These are phyloP conservation scores for Pleurotus platypus DNA, from an alignment of 768 basidiomycete genomes.

Conservation along the genomic window DNA sequence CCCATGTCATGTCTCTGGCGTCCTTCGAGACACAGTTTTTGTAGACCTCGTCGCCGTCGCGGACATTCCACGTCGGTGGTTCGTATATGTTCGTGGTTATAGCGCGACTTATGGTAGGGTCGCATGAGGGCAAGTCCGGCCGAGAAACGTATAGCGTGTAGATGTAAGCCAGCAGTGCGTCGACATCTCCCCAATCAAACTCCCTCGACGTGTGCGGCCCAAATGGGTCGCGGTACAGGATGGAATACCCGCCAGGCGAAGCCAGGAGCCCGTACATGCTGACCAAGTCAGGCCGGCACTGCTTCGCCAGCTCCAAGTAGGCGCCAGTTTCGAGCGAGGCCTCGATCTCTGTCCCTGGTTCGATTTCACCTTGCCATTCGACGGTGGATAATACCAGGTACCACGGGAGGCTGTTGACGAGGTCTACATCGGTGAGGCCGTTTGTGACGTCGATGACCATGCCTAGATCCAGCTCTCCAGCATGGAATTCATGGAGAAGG, in stretches of 20 bases:
- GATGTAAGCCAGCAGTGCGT: conserved; percentile 3
- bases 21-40: not conserved
- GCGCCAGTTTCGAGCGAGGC: not conserved
- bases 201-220: not conserved
- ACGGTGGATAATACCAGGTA: too few relatives aligned
- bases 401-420: too few relatives aligned
- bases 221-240: conserved; percentile 8
- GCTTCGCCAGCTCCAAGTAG: conserved; percentile 7
- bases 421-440: too few relatives aligned
- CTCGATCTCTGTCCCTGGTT: not conserved
- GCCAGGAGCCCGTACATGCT: not conserved
- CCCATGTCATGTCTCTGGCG: conserved; percentile 3
- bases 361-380: too few relatives aligned
- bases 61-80: conserved; percentile 3
- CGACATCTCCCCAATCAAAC: conserved; percentile 3
- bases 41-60: not conserved
- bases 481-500: too few relatives aligned
- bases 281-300: conserved; percentile 8
- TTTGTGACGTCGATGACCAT: too few relatives aligned
- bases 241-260: not conserved
- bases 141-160: conserved; percentile 6
- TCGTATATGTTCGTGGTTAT: not conserved
- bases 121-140: not conserved
- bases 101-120: conserved; percentile 3
- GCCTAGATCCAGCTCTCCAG: too few relatives aligned